Evolutionary conservation across 2,329 filamentous ascomycete genomes (phyloP).

Genomic region (Aspergillus quadrilineatus): DNA sequence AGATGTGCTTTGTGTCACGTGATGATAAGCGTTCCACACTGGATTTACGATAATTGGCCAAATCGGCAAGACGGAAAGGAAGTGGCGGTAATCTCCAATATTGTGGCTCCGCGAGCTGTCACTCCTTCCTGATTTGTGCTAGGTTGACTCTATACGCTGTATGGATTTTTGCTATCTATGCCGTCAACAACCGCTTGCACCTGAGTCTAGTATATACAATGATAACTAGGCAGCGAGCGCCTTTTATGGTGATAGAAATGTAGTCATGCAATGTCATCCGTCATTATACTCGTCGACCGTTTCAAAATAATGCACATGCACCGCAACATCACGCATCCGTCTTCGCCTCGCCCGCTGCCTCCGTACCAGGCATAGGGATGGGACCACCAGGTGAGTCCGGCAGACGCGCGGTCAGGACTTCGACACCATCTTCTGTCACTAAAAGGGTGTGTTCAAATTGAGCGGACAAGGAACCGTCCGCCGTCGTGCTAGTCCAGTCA

Average conservation of each 20-base stretch:
- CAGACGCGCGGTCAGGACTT: slow-evolving; percentile 73
- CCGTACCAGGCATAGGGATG: slow-evolving; percentile 55
- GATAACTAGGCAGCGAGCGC: background rate
- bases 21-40: background rate
- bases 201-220: slow-evolving; percentile 7
- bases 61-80: background rate
- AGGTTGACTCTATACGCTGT: background rate
- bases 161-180: slow-evolving; percentile 1
- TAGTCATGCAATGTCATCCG: slow-evolving; percentile 5
- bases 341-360: slow-evolving; percentile 25
- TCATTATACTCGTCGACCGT: slow-evolving; percentile 13
- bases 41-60: background rate
- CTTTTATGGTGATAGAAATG: slow-evolving; percentile 1
- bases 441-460: slow-evolving; percentile 92
- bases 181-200: background rate
- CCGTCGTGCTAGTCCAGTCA: slow-evolving; percentile 95
- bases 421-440: slow-evolving; percentile 78
- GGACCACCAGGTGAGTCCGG: slow-evolving; percentile 74
- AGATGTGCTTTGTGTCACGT: slow-evolving; percentile 8
- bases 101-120: background rate
- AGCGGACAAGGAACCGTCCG: slow-evolving; percentile 83
- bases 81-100: background rate
- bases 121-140: background rate
- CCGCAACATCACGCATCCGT: slow-evolving; percentile 12
- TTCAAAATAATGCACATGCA: slow-evolving; percentile 4